Percentiles rank a stretch among this genome's conserved stretches.
These are phyloP conservation scores for Simplicillium aogashimaense DNA, from an alignment of 2,329 filamentous ascomycete species.

Conservation along the genomic window DNA sequence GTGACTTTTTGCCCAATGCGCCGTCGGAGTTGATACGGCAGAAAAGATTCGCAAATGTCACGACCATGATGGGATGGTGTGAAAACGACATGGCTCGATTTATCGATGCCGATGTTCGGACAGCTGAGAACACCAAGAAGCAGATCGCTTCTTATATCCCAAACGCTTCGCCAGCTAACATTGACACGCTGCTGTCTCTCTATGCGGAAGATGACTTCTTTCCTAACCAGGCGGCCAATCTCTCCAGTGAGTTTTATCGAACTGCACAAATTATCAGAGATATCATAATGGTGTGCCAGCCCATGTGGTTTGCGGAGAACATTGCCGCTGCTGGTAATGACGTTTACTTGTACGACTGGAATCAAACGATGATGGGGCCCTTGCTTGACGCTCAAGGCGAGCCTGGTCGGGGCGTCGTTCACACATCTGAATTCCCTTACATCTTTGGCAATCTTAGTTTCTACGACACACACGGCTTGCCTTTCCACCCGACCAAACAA, in stretches of 20 bases:
- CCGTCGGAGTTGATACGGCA: conserved; percentile 41
- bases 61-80: conserved; percentile 48
- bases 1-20: conserved; percentile 26
- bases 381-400: conserved; percentile 22
- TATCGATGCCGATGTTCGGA: conserved; percentile 27
- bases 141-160: conserved; percentile 30
- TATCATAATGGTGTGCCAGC: conserved; percentile 38
- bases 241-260: conserved; percentile 39
- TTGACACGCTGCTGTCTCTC: conserved; percentile 31
- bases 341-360: conserved; percentile 41
- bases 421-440: conserved; percentile 44
- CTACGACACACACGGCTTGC: conserved; percentile 26
- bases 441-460: conserved; percentile 35
- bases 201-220: conserved; percentile 40
- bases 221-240: conserved; percentile 21
- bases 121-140: conserved; percentile 23
- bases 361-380: conserved; percentile 41
- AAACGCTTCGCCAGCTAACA: conserved; percentile 18
- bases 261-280: conserved; percentile 38
- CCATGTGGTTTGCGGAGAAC: conserved; percentile 28
- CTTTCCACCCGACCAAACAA: conserved; percentile 21
- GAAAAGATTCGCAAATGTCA: conserved; percentile 53
- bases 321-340: conserved; percentile 24
- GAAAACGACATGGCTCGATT: conserved; percentile 33
- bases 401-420: conserved; percentile 32